Conservation (phyloP, 352 stramenopile species). For the Globisporangium irregulare region DNA sequence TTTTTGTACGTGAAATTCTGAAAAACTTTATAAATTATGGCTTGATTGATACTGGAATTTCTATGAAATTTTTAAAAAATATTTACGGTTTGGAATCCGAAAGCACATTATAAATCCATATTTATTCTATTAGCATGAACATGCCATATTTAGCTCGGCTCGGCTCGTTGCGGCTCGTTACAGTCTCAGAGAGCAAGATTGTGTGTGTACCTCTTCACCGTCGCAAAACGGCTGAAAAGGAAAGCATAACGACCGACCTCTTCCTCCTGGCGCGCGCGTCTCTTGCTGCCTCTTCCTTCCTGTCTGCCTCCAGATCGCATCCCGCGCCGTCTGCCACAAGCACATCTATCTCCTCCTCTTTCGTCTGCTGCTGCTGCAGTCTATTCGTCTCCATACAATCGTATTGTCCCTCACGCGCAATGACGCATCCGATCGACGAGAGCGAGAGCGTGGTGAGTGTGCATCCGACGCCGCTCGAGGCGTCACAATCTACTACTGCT, state of each 20-base stretch:
- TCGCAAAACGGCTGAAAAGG: not conserved
- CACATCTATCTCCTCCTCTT: not conserved
- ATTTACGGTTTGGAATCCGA: too few relatives aligned
- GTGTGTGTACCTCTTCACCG: not conserved
- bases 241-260: not conserved
- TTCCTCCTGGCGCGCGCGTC: not conserved
- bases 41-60: too few relatives aligned
- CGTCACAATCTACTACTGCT: not conserved
- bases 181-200: not conserved
- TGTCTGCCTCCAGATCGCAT: not conserved
- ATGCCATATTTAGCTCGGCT: not conserved
- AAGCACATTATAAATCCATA: not conserved
- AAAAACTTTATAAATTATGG: too few relatives aligned
- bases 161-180: not conserved
- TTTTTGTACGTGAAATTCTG: too few relatives aligned
- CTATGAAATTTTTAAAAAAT: too few relatives aligned
- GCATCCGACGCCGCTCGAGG: slow-evolving; percentile 7
- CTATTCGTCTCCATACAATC: not conserved
- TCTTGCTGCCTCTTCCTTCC: not conserved
- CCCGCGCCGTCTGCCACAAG: not conserved
- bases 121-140: not conserved
- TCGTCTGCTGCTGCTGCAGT: not conserved
- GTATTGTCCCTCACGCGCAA: not conserved
- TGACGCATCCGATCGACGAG: slow-evolving; percentile 5
- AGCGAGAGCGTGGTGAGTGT: slow-evolving; percentile 8